These are phyloP conservation scores for Pyracantha coccinea DNA, from an alignment of 331 rosid species.

Conservation along the genomic window DNA sequence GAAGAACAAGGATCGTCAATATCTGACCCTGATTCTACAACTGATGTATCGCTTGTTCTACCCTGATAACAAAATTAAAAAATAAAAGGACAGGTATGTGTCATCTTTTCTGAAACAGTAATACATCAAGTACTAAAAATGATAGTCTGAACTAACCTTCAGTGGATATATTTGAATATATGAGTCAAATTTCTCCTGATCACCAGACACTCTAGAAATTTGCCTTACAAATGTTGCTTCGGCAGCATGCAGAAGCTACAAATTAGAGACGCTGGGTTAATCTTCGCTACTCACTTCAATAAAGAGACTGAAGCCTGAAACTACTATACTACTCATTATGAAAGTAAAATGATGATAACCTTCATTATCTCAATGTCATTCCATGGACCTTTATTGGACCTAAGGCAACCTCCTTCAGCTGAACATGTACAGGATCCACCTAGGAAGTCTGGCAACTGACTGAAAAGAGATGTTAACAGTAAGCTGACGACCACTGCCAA, in stretches of 20 bases:
- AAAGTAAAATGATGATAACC: constrained; percentile 22
- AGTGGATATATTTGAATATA: constrained; percentile 24
- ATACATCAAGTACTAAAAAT: background rate
- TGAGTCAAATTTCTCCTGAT: constrained; percentile 34
- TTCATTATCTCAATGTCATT: constrained; percentile 75
- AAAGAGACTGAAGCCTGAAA: background rate
- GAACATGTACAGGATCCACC: constrained; percentile 83
- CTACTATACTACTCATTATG: background rate
- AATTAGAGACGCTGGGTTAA: constrained; percentile 11
- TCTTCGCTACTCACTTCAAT: background rate
- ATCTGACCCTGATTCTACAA: constrained; percentile 57
- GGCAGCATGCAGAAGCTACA: constrained; percentile 51
- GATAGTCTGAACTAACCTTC: constrained; percentile 39
- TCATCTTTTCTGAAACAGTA: background rate
- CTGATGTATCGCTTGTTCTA: constrained; percentile 45
- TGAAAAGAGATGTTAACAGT: constrained; percentile 23
- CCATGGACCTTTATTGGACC: constrained; percentile 84
- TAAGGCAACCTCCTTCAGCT: constrained; percentile 75
- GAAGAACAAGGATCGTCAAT: constrained; percentile 58
- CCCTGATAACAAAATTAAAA: constrained; percentile 37
- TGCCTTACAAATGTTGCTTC: constrained; percentile 64
- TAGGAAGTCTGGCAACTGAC: constrained; percentile 85
- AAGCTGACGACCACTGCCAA: background rate
- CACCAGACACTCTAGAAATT: constrained; percentile 35
- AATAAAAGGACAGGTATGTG: constrained; percentile 3